phyloP scores from a whole-genome alignment of 371 early-diverging fungal species.

The Mortierella sp. region DNA sequence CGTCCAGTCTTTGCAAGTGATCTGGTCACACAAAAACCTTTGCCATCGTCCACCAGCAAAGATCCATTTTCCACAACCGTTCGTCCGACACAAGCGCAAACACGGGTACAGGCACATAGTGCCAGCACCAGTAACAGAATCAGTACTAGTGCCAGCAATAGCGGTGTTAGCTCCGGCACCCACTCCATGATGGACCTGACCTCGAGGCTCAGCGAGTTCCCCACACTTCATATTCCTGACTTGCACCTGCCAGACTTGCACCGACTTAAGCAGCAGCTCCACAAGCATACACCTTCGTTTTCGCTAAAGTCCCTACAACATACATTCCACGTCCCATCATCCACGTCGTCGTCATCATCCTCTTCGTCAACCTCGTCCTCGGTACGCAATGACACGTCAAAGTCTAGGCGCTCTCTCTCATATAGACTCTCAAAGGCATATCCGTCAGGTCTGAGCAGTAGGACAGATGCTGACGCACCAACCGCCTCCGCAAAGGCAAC shows the following conservation, averaged over 20 bases:
- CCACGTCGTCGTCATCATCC: constrained; percentile 24
- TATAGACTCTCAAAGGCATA: background rate
- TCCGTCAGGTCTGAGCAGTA: background rate
- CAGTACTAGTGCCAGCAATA: background rate
- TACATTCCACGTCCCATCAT: constrained; percentile 32
- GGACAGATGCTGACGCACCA: too few species aligned
- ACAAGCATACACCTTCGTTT: constrained; percentile 50
- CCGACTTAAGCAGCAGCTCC: constrained; percentile 41
- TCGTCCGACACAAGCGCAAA: background rate
- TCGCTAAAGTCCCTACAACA: constrained; percentile 49
- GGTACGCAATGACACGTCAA: background rate
- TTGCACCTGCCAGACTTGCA: constrained; percentile 48
- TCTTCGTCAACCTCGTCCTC: constrained; percentile 11
- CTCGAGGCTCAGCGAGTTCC: constrained; percentile 27
- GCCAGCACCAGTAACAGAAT: background rate
- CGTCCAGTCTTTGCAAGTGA: constrained; percentile 54
- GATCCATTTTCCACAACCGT: background rate
- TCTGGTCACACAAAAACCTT: constrained; percentile 25
- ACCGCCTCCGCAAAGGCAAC: background rate
- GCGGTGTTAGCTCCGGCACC: background rate
- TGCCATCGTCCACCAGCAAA: constrained; percentile 1
- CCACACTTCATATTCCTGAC: constrained; percentile 40
- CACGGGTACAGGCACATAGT: background rate
- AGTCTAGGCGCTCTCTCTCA: constrained; percentile 6
- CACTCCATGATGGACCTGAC: constrained; percentile 31